Conservation (phyloP, 1,284 basidiomycete genomes). For the Wallemia mellicola region DNA sequence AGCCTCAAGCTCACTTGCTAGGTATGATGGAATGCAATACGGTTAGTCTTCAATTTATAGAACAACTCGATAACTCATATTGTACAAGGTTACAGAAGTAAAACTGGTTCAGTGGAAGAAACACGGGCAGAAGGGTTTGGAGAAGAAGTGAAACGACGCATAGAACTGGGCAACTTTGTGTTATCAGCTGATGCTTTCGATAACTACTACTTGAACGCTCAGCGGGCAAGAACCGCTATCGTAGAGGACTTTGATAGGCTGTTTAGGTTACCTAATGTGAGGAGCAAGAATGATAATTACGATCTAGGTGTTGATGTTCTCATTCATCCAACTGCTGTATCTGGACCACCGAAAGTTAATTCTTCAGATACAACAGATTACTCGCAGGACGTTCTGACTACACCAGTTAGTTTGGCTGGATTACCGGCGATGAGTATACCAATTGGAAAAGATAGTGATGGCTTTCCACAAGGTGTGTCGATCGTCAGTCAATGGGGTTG, state of each 20-base stretch:
- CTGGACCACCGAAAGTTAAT: conserved; percentile 33
- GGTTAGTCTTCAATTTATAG: conserved; percentile 12
- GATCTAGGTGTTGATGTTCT: conserved; percentile 36
- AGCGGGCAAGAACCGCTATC: conserved; percentile 40
- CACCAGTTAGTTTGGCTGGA: conserved; percentile 68
- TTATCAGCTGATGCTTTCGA: conserved; percentile 77
- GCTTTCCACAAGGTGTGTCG: conserved; percentile 63
- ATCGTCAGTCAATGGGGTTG: conserved; percentile 71
- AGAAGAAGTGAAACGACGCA: conserved; percentile 51
- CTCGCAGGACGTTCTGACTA: conserved; percentile 71
- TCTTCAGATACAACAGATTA: conserved; percentile 19
- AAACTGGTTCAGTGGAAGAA: background rate
- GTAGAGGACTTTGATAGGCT: conserved; percentile 40
- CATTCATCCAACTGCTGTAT: conserved; percentile 53
- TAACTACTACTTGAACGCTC: conserved; percentile 83
- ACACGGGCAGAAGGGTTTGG: conserved; percentile 38
- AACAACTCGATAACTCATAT: background rate
- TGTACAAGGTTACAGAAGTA: background rate
- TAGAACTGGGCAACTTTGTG: conserved; percentile 76
- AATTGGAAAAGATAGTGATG: conserved; percentile 22
- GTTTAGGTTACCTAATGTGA: conserved; percentile 26
- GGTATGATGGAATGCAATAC: conserved; percentile 53
- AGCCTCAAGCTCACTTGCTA: conserved; percentile 68
- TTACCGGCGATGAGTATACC: conserved; percentile 57
- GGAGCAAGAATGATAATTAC: background rate